A percentile compares a stretch with the other conserved stretches of the same genome.
Evolutionary conservation across 352 stramenopile genomes (phyloP).

Genomic region (Phytophthora nicotianae): DNA sequence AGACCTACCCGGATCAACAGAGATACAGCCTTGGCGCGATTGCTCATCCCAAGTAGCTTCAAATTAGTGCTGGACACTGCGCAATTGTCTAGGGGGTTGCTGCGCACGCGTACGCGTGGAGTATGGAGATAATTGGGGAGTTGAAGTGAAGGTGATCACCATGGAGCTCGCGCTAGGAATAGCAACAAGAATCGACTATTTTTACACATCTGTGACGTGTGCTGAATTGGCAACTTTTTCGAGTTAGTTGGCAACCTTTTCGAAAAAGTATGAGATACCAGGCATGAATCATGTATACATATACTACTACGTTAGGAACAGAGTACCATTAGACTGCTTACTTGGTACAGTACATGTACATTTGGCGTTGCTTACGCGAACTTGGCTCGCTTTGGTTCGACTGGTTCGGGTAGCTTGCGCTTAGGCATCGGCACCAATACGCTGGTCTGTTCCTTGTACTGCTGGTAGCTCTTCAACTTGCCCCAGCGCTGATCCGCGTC

Average conservation of each 20-base stretch:
- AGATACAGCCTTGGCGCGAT: conserved; percentile 27
- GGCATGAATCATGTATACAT: too few species aligned
- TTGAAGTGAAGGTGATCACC: neutral
- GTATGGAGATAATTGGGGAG: neutral
- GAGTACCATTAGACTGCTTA: neutral
- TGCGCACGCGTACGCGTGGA: neutral
- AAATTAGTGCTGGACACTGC: conserved; percentile 17
- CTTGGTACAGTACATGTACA: too few species aligned
- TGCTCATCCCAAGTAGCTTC: conserved; percentile 19
- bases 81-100: conserved; percentile 32
- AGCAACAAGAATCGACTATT: conserved; percentile 12
- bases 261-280: too few species aligned
- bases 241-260: too few species aligned
- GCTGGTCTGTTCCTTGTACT: conserved; percentile 79
- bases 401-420: conserved; percentile 14
- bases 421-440: conserved; percentile 56
- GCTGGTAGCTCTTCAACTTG: conserved; percentile 56
- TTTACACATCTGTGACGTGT: conserved; percentile 1
- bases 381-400: conserved; percentile 2
- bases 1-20: conserved; percentile 29
- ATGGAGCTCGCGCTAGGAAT: conserved; percentile 13
- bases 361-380: conserved; percentile 9
- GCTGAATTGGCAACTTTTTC: too few species aligned
- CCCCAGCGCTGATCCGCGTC: conserved; percentile 75
- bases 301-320: too few species aligned